Base-by-base conservation (phyloP, 2,329 filamentous ascomycete genomes). In the Alternaria triticimaculans region DNA sequence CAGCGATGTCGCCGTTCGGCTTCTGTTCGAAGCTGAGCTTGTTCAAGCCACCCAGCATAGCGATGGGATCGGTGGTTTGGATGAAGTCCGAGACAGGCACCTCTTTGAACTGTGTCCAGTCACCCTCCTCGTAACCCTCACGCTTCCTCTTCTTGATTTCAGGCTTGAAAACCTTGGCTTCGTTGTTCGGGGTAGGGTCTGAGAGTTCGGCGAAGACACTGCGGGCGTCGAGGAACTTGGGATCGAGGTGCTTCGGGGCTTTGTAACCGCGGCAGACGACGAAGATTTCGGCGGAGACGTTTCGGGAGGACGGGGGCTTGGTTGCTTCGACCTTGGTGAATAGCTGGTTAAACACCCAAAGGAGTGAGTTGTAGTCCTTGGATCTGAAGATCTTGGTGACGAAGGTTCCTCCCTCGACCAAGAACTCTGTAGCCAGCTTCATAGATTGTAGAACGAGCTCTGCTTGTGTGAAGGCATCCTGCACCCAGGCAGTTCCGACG, bases 321-420 rank as follows among this genome's bases (percentile, higher is more conserved):
- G 96, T 99, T 53, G 96, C 95, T 79, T 99, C 95, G 67, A 99
- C 96, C 70, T 96, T 96, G 51, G 87, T 87, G 83, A 99, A 99
- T 1, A 99, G 86, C 80, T 99, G 96, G 78, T 97, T 97, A 84
- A 98, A 94, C 33, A 98, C 94, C 96, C 96, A 99, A 53, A 98
- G 87, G 49, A 99, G 83, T 62, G 93, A 90, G 78, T 97, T 97
- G 84, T 97, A 98, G 78, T 99, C 95, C 78, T 97, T 98, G 33
- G 93, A 97, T 67, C 96, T 86, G 85, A 99, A 99, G 46, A 99
- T 93, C 82, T 99, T 99, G 60, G 95, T 98, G 48, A 98, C 94
- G 69, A 98, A 98, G 9, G 90, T 95, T 68, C 96, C 96, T 49
- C 94, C 75, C 43, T 76, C 75, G 14, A 89, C 87, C 62, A 99